Evolutionary conservation across 2,329 filamentous ascomycete species (phyloP).

Genomic region (Coniochaeta pulveracea): DNA sequence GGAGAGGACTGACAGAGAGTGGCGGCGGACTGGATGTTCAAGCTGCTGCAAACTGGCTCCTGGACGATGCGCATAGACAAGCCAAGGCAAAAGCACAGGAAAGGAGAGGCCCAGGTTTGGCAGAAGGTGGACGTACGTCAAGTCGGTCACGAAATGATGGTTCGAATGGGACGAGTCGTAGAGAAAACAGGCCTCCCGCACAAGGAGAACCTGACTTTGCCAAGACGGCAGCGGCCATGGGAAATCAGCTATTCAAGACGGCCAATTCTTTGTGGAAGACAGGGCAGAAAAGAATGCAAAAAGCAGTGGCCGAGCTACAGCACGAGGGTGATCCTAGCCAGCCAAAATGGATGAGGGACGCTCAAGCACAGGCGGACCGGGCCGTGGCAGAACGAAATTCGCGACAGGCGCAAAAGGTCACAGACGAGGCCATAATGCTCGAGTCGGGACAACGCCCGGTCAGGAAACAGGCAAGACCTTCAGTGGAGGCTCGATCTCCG

Average conservation of each 20-base stretch:
- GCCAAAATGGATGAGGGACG: constrained; percentile 91
- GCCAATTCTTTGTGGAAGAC: constrained; percentile 94
- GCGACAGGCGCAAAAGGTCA: no score
- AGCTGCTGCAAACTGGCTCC: constrained; percentile 74
- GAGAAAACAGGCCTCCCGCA: constrained; percentile 44
- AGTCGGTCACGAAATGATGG: constrained; percentile 24
- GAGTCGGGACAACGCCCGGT: constrained; percentile 54
- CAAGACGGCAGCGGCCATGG: constrained; percentile 72
- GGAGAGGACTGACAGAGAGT: constrained; percentile 67
- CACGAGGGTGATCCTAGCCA: constrained; percentile 64
- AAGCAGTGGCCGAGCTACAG: constrained; percentile 80
- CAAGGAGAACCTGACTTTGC: constrained; percentile 60
- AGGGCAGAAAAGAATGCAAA: constrained; percentile 83
- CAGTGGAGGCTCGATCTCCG: constrained; percentile 19
- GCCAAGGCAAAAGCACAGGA: constrained; percentile 60
- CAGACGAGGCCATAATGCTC: constrained; percentile 70
- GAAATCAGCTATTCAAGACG: constrained; percentile 79
- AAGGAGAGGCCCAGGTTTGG: constrained; percentile 26
- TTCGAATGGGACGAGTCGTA: constrained; percentile 35
- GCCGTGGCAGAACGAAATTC: no score
- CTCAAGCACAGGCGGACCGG: constrained; percentile 30
- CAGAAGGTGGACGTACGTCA: constrained; percentile 10
- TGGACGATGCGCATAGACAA: constrained; percentile 84
- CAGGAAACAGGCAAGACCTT: constrained; percentile 13
- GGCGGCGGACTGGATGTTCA: constrained; percentile 73